These are phyloP conservation scores for Bruguiera sexangula DNA, from an alignment of 345 rosid genomes.

Conservation along the genomic window DNA sequence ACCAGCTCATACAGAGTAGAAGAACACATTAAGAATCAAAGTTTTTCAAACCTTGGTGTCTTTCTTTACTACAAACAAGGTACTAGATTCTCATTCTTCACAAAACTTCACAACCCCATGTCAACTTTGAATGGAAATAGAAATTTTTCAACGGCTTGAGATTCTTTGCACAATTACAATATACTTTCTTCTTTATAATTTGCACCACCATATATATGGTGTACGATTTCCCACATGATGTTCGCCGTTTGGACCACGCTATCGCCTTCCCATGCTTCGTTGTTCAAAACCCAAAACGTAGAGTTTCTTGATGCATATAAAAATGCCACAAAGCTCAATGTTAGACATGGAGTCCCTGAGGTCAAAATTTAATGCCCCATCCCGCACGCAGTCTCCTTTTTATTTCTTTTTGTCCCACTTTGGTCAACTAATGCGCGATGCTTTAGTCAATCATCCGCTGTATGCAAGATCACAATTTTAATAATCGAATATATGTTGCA, in stretches of 20 bases:
- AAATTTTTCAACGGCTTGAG: slow-evolving; percentile 29
- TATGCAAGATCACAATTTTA: too few species aligned
- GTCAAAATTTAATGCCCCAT: slow-evolving; percentile 60
- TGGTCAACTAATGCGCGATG: slow-evolving; percentile 25
- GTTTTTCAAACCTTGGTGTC: slow-evolving; percentile 29
- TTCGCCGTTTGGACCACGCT: slow-evolving; percentile 87
- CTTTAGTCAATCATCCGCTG: neutral
- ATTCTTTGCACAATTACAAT: neutral
- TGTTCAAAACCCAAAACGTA: slow-evolving; percentile 23
- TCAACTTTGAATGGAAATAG: slow-evolving; percentile 14
- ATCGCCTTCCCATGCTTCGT: slow-evolving; percentile 36
- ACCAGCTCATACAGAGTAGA: slow-evolving; percentile 16
- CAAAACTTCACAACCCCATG: neutral
- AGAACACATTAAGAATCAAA: slow-evolving; percentile 12
- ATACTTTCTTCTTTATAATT: neutral
- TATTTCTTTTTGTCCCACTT: neutral
- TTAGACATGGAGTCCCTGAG: slow-evolving; percentile 13
- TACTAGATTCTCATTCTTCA: slow-evolving; percentile 18
- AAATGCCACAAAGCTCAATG: slow-evolving; percentile 20
- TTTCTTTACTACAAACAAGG: slow-evolving; percentile 12
- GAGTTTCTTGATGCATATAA: slow-evolving; percentile 15
- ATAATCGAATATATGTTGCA: too few species aligned
- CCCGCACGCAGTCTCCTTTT: slow-evolving; percentile 44
- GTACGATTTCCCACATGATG: slow-evolving; percentile 38
- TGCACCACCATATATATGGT: neutral